Evolutionary conservation across 345 rosid genomes (phyloP).

Genomic region (Salix suchowensis): DNA sequence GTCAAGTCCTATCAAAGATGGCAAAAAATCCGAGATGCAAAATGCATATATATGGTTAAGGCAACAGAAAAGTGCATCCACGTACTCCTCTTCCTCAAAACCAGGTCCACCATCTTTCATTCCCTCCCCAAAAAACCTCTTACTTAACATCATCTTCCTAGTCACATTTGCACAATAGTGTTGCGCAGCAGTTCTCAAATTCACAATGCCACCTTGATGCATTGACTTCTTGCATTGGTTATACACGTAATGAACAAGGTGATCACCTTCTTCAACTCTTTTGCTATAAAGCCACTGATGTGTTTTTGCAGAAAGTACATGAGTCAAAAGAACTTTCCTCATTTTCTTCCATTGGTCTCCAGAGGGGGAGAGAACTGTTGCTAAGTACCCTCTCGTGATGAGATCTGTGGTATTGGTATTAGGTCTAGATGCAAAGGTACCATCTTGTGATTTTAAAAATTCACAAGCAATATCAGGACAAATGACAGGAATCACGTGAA

Average conservation of each 20-base stretch:
- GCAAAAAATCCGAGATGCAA: conserved; percentile 46
- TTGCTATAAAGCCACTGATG: conserved; percentile 9
- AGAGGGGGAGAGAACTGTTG: conserved; percentile 26
- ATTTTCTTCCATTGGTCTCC: conserved; percentile 52
- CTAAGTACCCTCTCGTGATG: conserved; percentile 26
- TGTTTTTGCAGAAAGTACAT: conserved; percentile 19
- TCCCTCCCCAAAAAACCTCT: conserved; percentile 23
- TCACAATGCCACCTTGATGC: no score
- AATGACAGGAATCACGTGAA: conserved; percentile 36
- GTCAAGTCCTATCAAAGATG: conserved; percentile 34
- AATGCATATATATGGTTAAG: conserved; percentile 35
- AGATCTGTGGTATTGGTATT: conserved; percentile 19
- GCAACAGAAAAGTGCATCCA: conserved; percentile 39
- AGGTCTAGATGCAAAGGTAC: conserved; percentile 40
- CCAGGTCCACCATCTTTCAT: conserved; percentile 23
- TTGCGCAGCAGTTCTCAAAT: no score
- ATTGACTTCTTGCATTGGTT: no score
- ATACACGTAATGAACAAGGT: no score
- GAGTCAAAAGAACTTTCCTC: conserved; percentile 28
- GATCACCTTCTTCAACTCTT: conserved; percentile 33
- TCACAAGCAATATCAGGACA: conserved; percentile 35
- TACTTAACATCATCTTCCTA: conserved; percentile 19
- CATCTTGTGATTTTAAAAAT: conserved; percentile 38
- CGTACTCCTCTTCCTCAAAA: conserved; percentile 24
- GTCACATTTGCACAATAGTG: conserved; percentile 6